Percentiles rank a stretch among this genome's conserved stretches.
phyloP scores from a whole-genome alignment of 768 basidiomycete species.

The Mycena haematopus region DNA sequence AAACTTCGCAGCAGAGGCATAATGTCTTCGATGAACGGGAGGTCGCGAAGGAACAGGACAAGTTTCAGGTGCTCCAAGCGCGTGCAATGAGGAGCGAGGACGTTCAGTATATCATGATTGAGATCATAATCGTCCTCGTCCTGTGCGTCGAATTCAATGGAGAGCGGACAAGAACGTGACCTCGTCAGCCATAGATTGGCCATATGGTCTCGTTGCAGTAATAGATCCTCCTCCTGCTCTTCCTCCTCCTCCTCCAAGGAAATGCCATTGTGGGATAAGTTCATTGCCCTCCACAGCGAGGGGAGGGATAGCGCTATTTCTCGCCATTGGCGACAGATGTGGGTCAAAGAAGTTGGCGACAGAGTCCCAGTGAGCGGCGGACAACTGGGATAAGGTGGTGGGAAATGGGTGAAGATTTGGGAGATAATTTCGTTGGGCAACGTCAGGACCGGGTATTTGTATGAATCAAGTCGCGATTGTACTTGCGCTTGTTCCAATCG shows the following conservation, averaged over 20 bases:
- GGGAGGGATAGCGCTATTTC: not conserved
- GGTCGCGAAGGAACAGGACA: no score
- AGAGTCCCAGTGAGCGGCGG: not conserved
- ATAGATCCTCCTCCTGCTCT: no score
- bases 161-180: not conserved
- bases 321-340: not conserved
- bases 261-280: not conserved
- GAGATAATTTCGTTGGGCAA: not conserved
- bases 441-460: not conserved
- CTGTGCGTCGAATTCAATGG: not conserved
- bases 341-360: not conserved
- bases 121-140: not conserved
- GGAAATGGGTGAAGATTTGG: not conserved
- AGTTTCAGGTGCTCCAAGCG: not conserved
- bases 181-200: not conserved
- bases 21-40: not conserved
- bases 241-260: no score
- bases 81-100: not conserved
- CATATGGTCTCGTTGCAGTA: not conserved
- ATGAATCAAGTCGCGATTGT: not conserved
- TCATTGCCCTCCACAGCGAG: not conserved
- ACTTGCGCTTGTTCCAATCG: not conserved
- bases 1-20: not conserved
- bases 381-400: not conserved
- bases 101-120: no score